Percentiles rank a stretch among this genome's conserved stretches.
Evolutionary conservation across 2,329 filamentous ascomycete species (phyloP).

Genomic region (Xylariaceae sp.): DNA sequence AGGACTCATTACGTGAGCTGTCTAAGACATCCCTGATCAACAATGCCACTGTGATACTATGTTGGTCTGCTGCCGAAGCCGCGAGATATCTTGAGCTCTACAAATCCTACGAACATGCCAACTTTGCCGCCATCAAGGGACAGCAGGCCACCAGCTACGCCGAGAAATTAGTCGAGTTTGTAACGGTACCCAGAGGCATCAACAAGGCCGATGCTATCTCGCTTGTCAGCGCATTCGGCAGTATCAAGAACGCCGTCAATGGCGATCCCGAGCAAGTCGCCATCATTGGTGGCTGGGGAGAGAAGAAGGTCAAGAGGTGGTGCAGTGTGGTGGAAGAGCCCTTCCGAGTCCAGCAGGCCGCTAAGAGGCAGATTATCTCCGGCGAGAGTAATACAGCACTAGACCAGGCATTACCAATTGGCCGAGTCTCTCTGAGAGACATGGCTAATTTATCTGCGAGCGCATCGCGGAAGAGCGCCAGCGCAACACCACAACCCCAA

Average conservation of each 20-base stretch:
- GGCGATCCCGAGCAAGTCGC: slow-evolving; percentile 85
- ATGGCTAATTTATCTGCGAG: slow-evolving; percentile 43
- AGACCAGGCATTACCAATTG: slow-evolving; percentile 50
- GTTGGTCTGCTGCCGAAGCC: slow-evolving; percentile 93
- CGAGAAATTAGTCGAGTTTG: slow-evolving; percentile 88
- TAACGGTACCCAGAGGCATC: slow-evolving; percentile 86
- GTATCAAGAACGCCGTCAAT: slow-evolving; percentile 84
- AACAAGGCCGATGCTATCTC: slow-evolving; percentile 95
- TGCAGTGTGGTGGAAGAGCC: slow-evolving; percentile 81
- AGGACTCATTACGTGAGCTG: slow-evolving; percentile 86
- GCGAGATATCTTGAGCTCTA: slow-evolving; percentile 93
- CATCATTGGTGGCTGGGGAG: slow-evolving; percentile 89
- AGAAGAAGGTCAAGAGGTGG: slow-evolving; percentile 93
- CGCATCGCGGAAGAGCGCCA: slow-evolving; percentile 34
- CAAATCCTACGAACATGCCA: slow-evolving; percentile 90
- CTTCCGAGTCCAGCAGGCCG: slow-evolving; percentile 77
- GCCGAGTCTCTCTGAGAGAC: slow-evolving; percentile 50
- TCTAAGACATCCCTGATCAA: slow-evolving; percentile 93
- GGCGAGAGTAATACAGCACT: slow-evolving; percentile 38
- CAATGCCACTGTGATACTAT: slow-evolving; percentile 88
- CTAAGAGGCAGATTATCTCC: slow-evolving; percentile 51
- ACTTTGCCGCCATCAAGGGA: slow-evolving; percentile 80
- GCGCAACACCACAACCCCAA: slow-evolving; percentile 32
- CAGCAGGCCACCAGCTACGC: slow-evolving; percentile 84
- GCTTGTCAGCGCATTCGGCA: slow-evolving; percentile 90